A percentile compares a stretch with the other conserved stretches of the same genome.
Evolutionary conservation across 257 asterid genomes (phyloP).

Genomic region (Capsicum baccatum): DNA sequence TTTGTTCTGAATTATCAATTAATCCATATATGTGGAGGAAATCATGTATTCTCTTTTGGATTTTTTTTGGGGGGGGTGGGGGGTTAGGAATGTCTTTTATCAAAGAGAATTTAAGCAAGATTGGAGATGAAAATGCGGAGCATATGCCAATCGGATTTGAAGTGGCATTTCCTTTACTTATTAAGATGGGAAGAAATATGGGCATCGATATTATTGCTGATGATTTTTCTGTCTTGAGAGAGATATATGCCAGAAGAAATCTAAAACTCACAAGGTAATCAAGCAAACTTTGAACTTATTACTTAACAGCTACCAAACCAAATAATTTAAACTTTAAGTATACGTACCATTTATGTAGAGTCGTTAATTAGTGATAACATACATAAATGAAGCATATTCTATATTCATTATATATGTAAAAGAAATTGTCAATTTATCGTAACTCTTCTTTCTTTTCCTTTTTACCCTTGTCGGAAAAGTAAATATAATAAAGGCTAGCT

Average conservation of each 20-base stretch:
- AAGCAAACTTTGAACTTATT: not conserved
- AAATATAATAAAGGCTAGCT: no score
- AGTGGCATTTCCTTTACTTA: slow-evolving; percentile 77
- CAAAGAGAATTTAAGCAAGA: slow-evolving; percentile 51
- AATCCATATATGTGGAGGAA: not conserved
- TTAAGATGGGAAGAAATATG: slow-evolving; percentile 61
- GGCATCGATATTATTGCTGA: slow-evolving; percentile 58
- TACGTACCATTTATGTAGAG: not conserved
- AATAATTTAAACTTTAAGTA: not conserved
- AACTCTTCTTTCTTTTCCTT: no score
- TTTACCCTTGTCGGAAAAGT: no score
- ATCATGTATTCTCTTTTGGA: not conserved
- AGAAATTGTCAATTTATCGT: no score
- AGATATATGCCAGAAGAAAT: slow-evolving; percentile 57
- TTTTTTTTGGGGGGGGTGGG: not conserved
- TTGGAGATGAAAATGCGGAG: slow-evolving; percentile 66
- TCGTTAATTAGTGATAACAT: not conserved
- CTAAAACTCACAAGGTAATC: slow-evolving; percentile 69
- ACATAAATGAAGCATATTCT: not conserved
- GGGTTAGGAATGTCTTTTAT: slow-evolving; percentile 58
- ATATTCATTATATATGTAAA: no score
- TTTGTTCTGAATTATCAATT: no score
- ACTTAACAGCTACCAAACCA: not conserved
- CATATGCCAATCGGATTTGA: slow-evolving; percentile 95
- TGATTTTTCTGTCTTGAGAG: slow-evolving; percentile 55